A percentile compares a stretch with the other conserved stretches of the same genome.
Evolutionary conservation across 192 early-diverging fungal species (phyloP).

Genomic region (Backusella tuberculispora): DNA sequence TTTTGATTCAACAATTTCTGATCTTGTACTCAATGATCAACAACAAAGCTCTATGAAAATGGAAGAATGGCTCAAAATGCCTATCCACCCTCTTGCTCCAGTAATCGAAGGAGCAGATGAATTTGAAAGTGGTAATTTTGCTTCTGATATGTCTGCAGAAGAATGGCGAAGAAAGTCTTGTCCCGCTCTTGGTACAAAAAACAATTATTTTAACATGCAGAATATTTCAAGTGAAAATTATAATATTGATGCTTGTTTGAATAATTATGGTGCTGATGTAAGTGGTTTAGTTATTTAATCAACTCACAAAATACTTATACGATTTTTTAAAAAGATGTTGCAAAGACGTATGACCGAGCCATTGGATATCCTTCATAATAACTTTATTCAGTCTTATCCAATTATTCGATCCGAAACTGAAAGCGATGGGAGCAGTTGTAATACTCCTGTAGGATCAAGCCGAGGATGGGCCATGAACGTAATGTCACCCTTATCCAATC

Average conservation of each 20-base stretch:
- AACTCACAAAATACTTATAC: background rate
- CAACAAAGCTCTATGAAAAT: background rate
- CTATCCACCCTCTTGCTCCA: slow-evolving; percentile 18
- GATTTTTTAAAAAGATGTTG: background rate
- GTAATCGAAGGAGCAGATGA: slow-evolving; percentile 15
- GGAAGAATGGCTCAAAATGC: slow-evolving; percentile 22
- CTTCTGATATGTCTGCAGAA: slow-evolving; percentile 5
- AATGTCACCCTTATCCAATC: slow-evolving; percentile 9
- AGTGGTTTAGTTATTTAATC: background rate
- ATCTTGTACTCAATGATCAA: slow-evolving; percentile 6
- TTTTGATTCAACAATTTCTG: background rate
- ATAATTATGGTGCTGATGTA: slow-evolving; percentile 3
- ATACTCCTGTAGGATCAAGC: slow-evolving; percentile 10
- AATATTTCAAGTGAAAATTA: background rate
- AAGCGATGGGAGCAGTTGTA: slow-evolving; percentile 3
- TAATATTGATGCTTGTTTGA: background rate
- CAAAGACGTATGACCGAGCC: slow-evolving; percentile 19
- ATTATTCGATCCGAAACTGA: background rate
- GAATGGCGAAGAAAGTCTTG: slow-evolving; percentile 24
- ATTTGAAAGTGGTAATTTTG: background rate
- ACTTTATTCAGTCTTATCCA: background rate
- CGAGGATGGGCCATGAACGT: slow-evolving; percentile 7
- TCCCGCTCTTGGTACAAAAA: slow-evolving; percentile 17
- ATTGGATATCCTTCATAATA: slow-evolving; percentile 2
- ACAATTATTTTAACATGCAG: background rate